Conservation (phyloP, 2,329 filamentous ascomycete genomes). For the Plectosphaerella sp. region DNA sequence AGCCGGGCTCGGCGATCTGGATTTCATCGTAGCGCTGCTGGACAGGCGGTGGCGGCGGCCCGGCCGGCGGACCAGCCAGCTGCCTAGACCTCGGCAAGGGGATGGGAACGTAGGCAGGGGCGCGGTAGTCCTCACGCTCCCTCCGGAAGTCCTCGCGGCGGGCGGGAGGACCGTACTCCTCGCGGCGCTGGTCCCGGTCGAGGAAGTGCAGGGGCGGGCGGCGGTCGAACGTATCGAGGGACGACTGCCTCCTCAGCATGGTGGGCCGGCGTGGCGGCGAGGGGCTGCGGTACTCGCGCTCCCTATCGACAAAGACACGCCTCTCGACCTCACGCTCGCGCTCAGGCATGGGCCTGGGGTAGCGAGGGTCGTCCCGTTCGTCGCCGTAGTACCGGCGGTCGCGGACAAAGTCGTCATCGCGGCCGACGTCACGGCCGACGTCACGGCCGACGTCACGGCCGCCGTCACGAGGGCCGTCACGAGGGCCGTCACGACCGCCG, state of each 20-base stretch:
- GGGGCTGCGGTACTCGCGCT: constrained; percentile 44
- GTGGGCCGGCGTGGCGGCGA: constrained; percentile 58
- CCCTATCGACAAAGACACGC: constrained; percentile 51
- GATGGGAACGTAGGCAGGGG: constrained; percentile 8
- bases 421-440: constrained; percentile 8
- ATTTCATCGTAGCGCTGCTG: constrained; percentile 63
- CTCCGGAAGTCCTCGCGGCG: constrained; percentile 38
- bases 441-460: constrained; percentile 24
- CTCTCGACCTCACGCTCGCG: constrained; percentile 42
- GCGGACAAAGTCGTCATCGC: constrained; percentile 41
- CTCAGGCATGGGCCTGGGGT: constrained; percentile 22
- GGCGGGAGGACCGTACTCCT: constrained; percentile 60
- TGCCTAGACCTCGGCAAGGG: constrained; percentile 29
- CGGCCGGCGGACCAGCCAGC: constrained; percentile 29
- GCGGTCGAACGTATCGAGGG: constrained; percentile 85
- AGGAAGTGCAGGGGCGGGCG: constrained; percentile 52
- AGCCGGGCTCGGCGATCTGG: constrained; percentile 61
- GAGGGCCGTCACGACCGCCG: constrained; percentile 17
- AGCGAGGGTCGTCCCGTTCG: constrained; percentile 37
- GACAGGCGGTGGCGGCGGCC: constrained; percentile 45
- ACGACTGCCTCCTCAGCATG: constrained; percentile 77
- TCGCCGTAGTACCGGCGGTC: constrained; percentile 50
- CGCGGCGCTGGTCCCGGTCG: constrained; percentile 35
- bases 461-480: constrained; percentile 9
- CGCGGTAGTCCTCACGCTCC: not conserved